phyloP scores from a whole-genome alignment of 2,329 filamentous ascomycete genomes.

The Alternaria brassicicola region DNA sequence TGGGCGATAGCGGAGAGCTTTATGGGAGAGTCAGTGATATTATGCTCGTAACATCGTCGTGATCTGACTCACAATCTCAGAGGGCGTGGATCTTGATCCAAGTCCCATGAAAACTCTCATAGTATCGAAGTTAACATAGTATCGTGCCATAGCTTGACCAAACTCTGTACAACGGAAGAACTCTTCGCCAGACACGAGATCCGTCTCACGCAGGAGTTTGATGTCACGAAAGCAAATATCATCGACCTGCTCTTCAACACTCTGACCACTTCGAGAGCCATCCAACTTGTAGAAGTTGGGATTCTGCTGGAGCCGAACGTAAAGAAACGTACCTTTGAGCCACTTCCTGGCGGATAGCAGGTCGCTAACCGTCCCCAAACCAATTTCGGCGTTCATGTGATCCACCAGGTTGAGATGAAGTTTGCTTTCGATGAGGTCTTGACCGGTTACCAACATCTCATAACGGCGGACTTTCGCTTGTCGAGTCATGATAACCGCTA shows the following conservation, averaged over 20 bases:
- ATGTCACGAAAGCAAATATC: slow-evolving; percentile 75
- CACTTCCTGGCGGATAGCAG: slow-evolving; percentile 71
- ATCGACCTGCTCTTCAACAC: slow-evolving; percentile 69
- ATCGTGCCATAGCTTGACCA: slow-evolving; percentile 81
- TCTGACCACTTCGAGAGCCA: slow-evolving; percentile 55
- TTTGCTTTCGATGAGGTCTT: slow-evolving; percentile 76
- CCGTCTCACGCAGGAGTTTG: slow-evolving; percentile 64
- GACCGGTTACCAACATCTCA: slow-evolving; percentile 73
- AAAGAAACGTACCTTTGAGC: slow-evolving; percentile 79
- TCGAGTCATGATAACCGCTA: slow-evolving; percentile 80
- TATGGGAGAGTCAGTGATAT: slow-evolving; percentile 5
- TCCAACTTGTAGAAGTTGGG: slow-evolving; percentile 72
- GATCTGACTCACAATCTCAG: slow-evolving; percentile 66
- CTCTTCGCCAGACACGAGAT: slow-evolving; percentile 59
- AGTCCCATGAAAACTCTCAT: slow-evolving; percentile 74
- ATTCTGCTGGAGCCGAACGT: slow-evolving; percentile 73
- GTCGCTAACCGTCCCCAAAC: slow-evolving; percentile 72
- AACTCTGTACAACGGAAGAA: slow-evolving; percentile 70
- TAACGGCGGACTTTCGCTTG: slow-evolving; percentile 69
- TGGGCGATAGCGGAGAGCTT: slow-evolving; percentile 71
- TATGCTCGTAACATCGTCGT: not conserved
- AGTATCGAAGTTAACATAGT: slow-evolving; percentile 79
- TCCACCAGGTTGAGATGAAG: slow-evolving; percentile 81
- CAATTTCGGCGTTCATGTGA: slow-evolving; percentile 84
- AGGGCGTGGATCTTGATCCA: slow-evolving; percentile 64